phyloP scores from a whole-genome alignment of 169 alveolate species.

The Plasmodium fragile region DNA sequence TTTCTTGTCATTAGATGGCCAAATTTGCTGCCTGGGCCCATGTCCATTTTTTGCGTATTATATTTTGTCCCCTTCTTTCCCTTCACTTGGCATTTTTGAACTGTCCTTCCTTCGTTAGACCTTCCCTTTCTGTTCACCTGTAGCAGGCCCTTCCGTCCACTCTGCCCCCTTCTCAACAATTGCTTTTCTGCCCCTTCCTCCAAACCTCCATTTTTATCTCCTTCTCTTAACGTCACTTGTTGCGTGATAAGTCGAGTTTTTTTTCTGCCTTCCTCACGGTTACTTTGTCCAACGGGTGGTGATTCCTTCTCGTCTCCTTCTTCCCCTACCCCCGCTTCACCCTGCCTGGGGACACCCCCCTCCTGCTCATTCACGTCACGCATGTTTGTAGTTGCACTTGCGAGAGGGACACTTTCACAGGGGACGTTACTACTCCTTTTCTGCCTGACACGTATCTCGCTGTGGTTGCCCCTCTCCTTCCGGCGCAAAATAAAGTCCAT shows the following conservation, averaged over 20 bases:
- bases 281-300: background rate
- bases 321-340: too few relatives aligned
- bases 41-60: background rate
- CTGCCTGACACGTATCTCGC: background rate
- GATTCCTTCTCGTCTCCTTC: background rate
- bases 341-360: too few relatives aligned
- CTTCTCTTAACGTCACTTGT: background rate
- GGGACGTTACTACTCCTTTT: background rate
- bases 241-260: background rate
- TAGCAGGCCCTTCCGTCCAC: background rate
- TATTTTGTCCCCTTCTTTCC: background rate
- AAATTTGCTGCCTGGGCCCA: background rate
- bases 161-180: background rate
- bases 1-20: background rate
- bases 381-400: background rate
- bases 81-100: background rate
- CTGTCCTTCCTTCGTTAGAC: background rate
- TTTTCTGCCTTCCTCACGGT: background rate
- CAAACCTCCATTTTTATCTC: background rate
- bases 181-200: background rate
- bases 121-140: background rate
- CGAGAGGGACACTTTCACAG: background rate
- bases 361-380: background rate
- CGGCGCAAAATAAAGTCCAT: constrained; percentile 37
- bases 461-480: background rate